A percentile compares a stretch with the other conserved stretches of the same genome.
phyloP scores from a whole-genome alignment of 306 rosid genomes.

The Quercus agrifolia region DNA sequence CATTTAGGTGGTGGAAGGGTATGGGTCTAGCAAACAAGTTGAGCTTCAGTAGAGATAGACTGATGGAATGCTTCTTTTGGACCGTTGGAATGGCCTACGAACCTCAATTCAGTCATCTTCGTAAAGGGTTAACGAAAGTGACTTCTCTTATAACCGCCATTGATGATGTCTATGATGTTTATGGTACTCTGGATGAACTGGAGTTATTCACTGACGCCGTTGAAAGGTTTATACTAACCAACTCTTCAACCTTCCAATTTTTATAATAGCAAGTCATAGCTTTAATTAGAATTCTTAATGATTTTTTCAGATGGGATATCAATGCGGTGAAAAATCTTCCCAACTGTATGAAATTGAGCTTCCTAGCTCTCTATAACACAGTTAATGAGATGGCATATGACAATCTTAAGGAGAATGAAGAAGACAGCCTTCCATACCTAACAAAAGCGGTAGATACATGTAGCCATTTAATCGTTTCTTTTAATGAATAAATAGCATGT shows the following conservation, averaged over 20 bases:
- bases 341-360: constrained; percentile 51
- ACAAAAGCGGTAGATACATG: constrained; percentile 23
- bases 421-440: constrained; percentile 39
- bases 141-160: constrained; percentile 24
- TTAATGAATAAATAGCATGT: no score
- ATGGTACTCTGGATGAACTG: constrained; percentile 51
- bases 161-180: constrained; percentile 61
- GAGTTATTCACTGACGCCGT: constrained; percentile 41
- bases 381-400: constrained; percentile 51
- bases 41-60: constrained; percentile 46
- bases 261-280: neutral
- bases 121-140: constrained; percentile 51
- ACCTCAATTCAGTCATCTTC: constrained; percentile 32
- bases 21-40: constrained; percentile 43
- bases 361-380: constrained; percentile 62
- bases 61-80: constrained; percentile 54
- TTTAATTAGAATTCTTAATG: no score
- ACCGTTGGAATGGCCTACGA: constrained; percentile 41
- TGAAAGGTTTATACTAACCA: constrained; percentile 36
- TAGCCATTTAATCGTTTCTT: neutral
- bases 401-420: constrained; percentile 32
- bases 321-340: constrained; percentile 36
- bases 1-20: constrained; percentile 52
- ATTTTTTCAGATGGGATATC: constrained; percentile 52
- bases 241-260: neutral